Evolutionary conservation across 108 stramenopile genomes (phyloP), one percentile per base, ranked within the genome.

Genomic region (Parmales sp.): DNA sequence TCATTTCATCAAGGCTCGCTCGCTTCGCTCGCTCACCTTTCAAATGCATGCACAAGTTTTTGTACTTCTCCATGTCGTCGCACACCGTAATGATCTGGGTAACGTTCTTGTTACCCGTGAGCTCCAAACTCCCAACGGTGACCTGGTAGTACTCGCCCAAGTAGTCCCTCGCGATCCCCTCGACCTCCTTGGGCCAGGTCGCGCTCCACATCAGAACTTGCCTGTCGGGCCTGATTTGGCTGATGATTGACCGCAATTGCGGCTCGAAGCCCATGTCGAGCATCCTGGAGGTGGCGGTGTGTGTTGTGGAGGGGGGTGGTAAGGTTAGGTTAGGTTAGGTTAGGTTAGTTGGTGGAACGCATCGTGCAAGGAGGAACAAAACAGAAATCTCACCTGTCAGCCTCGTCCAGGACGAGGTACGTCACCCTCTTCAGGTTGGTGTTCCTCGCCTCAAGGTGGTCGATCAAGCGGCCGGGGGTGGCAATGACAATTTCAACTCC

Each of bases 151-250:
- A 93, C 34, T 94, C 89, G 11, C 28, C 72, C 18, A 99, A 70
- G 72, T 95, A 99, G 69, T 99, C 97, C 9, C 83, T 77, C 5
- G 99, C 96, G 29, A 99, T 79, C 38, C 71, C 72, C 81, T 95
- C 88, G 22, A 99, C 94, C 46, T 90, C 95, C 71, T 92, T 90
- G 25, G 99, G 97, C 97, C 97, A 99, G 0, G 97, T 99, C 5
- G 99, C 98, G 7, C 80, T 80, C 94, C 95, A 99, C 91, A 99
- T 96, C 37, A 99, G 88, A 22, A 96, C 96, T 79, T 99, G 99
- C 34, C 97, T 90, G 72, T 97, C 96, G 0, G 95, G 93, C 18
- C 96, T 88, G 69, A 97, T 96, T 76, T 96, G 94, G 1, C 72
- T 72, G 38, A 93, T 87, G 71, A 99, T 97, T 67, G 93, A 93